Percentiles rank a stretch among this genome's conserved stretches.
Evolutionary conservation across 306 rosid genomes (phyloP).

Genomic region (Pyrus betulifolia): DNA sequence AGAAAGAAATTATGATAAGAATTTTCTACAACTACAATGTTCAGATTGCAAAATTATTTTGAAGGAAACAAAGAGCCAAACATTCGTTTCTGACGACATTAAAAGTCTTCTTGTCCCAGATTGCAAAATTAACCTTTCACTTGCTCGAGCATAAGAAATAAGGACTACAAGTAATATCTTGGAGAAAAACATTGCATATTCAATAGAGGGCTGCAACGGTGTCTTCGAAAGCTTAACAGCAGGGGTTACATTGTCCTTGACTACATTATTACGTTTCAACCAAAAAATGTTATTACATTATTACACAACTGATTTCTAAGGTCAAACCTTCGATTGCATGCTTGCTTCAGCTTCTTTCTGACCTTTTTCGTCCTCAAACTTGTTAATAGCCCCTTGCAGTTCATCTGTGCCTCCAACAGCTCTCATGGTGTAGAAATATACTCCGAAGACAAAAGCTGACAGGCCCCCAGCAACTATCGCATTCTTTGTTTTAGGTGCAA

Average conservation of each 20-base stretch:
- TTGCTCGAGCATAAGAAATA: too few relatives aligned
- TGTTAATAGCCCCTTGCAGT: constrained; percentile 70
- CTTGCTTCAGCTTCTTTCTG: constrained; percentile 26
- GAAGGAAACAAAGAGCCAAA: too few relatives aligned
- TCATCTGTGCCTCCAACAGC: constrained; percentile 93
- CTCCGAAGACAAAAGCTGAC: constrained; percentile 73
- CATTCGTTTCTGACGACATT: too few relatives aligned
- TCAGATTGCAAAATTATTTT: too few relatives aligned
- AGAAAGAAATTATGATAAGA: too few relatives aligned
- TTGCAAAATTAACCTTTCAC: too few relatives aligned
- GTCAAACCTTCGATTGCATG: constrained; percentile 37
- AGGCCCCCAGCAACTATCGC: constrained; percentile 74
- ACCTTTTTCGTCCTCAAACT: constrained; percentile 65
- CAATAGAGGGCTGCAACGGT: not conserved
- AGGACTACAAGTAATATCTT: not conserved
- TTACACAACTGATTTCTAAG: not conserved
- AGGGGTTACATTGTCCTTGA: not conserved
- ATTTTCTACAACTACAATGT: too few relatives aligned
- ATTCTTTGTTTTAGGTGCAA: constrained; percentile 69
- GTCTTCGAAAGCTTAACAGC: not conserved
- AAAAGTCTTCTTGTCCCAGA: too few relatives aligned
- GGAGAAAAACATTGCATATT: not conserved
- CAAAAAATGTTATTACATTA: not conserved
- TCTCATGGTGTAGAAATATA: constrained; percentile 85
- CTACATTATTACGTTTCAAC: not conserved